phyloP scores from a whole-genome alignment of 768 basidiomycete genomes.

The Amanita polypyramis region DNA sequence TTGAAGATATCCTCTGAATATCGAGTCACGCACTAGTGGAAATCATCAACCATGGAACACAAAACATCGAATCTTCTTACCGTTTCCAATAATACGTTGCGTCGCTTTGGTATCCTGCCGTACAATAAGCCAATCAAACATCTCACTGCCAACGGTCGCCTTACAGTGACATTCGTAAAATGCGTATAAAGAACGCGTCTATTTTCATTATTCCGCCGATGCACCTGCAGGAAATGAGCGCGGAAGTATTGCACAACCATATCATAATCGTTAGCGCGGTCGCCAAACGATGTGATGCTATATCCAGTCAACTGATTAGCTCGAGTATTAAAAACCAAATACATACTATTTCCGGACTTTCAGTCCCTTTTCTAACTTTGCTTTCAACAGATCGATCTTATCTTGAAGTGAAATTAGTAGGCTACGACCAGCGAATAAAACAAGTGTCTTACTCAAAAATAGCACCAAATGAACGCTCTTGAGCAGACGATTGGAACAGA shows the following conservation, averaged over 20 bases:
- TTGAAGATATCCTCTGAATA: slow-evolving; percentile 65
- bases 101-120: slow-evolving; percentile 73
- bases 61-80: slow-evolving; percentile 21
- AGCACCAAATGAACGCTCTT: slow-evolving; percentile 56
- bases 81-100: slow-evolving; percentile 74
- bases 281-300: slow-evolving; percentile 75
- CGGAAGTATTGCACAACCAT: slow-evolving; percentile 81
- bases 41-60: slow-evolving; percentile 2
- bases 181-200: slow-evolving; percentile 75
- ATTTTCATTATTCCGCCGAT: slow-evolving; percentile 70
- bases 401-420: slow-evolving; percentile 27
- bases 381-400: slow-evolving; percentile 67
- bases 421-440: slow-evolving; percentile 2
- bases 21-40: slow-evolving; percentile 55
- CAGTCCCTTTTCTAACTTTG: slow-evolving; percentile 62
- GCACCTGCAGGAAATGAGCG: slow-evolving; percentile 78
- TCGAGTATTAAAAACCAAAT: slow-evolving; percentile 5
- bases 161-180: slow-evolving; percentile 70
- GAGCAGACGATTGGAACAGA: slow-evolving; percentile 71
- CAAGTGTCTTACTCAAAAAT: slow-evolving; percentile 39
- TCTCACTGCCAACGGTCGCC: slow-evolving; percentile 11
- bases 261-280: slow-evolving; percentile 73
- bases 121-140: neutral
- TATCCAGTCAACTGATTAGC: slow-evolving; percentile 4
- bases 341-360: slow-evolving; percentile 73